A percentile compares a stretch with the other conserved stretches of the same genome.
phyloP scores from a whole-genome alignment of 2,329 filamentous ascomycete species.

The Sporothrix mexicana region DNA sequence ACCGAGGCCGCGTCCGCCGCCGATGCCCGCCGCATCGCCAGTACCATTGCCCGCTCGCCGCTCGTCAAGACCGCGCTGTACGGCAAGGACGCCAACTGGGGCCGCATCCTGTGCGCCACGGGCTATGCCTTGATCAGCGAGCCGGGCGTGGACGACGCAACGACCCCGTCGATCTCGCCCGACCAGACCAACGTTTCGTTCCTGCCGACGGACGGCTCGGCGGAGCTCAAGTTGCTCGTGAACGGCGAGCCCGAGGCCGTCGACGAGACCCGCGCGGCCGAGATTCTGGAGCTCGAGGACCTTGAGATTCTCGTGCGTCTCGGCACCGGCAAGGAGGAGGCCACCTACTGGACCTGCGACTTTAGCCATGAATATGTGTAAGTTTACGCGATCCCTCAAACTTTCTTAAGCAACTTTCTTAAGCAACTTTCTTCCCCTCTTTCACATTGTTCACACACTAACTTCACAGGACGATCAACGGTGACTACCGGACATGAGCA shows the following conservation, averaged over 20 bases:
- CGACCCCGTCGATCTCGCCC: slow-evolving; percentile 62
- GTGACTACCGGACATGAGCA: slow-evolving; percentile 67
- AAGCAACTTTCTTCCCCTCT: no score
- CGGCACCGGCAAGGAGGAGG: slow-evolving; percentile 70
- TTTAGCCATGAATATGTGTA: slow-evolving; percentile 79
- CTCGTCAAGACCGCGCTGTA: slow-evolving; percentile 98
- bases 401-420: no score
- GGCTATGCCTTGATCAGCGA: slow-evolving; percentile 75
- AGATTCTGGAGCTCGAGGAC: slow-evolving; percentile 79
- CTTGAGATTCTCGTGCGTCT: slow-evolving; percentile 78
- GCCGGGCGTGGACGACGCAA: slow-evolving; percentile 63
- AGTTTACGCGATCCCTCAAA: slow-evolving; percentile 38
- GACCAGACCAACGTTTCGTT: slow-evolving; percentile 79
- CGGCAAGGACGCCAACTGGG: slow-evolving; percentile 98
- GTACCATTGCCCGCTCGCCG: slow-evolving; percentile 86
- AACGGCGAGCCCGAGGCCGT: slow-evolving; percentile 81
- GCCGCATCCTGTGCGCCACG: slow-evolving; percentile 91
- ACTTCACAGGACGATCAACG: slow-evolving; percentile 66
- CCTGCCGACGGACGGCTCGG: slow-evolving; percentile 75
- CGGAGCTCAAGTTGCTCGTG: slow-evolving; percentile 76
- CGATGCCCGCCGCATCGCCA: slow-evolving; percentile 79
- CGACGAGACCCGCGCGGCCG: slow-evolving; percentile 75
- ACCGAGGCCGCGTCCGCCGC: slow-evolving; percentile 71
- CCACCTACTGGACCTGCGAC: slow-evolving; percentile 84
- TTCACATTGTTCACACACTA: background rate